Evolutionary conservation across 192 early-diverging fungal species (phyloP).

Genomic region (Gigaspora rosea): DNA sequence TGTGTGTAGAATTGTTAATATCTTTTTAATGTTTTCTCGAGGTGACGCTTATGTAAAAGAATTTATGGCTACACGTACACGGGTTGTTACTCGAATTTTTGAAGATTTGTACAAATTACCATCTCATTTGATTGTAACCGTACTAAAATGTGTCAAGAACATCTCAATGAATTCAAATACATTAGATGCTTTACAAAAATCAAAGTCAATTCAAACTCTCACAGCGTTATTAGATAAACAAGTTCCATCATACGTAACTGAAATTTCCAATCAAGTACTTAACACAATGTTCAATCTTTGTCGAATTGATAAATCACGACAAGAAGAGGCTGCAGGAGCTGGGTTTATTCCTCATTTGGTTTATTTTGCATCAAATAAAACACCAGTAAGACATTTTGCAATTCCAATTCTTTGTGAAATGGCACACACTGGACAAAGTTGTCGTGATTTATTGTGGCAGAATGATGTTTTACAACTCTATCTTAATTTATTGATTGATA

Average conservation of each 20-base stretch:
- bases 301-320: slow-evolving; percentile 57
- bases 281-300: slow-evolving; percentile 64
- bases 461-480: slow-evolving; percentile 49
- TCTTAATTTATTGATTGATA: slow-evolving; percentile 52
- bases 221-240: slow-evolving; percentile 44
- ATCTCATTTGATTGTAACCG: slow-evolving; percentile 39
- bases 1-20: slow-evolving; percentile 50
- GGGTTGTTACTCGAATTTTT: slow-evolving; percentile 41
- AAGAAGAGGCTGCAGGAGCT: slow-evolving; percentile 55
- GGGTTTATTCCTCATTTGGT: slow-evolving; percentile 61
- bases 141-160: slow-evolving; percentile 65
- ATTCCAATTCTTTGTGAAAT: slow-evolving; percentile 63
- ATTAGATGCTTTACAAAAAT: slow-evolving; percentile 48
- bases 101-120: slow-evolving; percentile 45
- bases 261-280: slow-evolving; percentile 58
- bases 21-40: slow-evolving; percentile 58
- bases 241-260: slow-evolving; percentile 29
- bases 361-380: slow-evolving; percentile 42
- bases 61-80: slow-evolving; percentile 40
- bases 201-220: slow-evolving; percentile 49
- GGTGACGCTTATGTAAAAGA: slow-evolving; percentile 57
- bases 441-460: slow-evolving; percentile 52
- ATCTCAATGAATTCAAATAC: slow-evolving; percentile 62
- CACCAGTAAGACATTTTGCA: slow-evolving; percentile 62
- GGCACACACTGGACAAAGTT: slow-evolving; percentile 53